Base-by-base conservation (phyloP, 2,329 filamentous ascomycete species). In the Diaporthe aspalathi region DNA sequence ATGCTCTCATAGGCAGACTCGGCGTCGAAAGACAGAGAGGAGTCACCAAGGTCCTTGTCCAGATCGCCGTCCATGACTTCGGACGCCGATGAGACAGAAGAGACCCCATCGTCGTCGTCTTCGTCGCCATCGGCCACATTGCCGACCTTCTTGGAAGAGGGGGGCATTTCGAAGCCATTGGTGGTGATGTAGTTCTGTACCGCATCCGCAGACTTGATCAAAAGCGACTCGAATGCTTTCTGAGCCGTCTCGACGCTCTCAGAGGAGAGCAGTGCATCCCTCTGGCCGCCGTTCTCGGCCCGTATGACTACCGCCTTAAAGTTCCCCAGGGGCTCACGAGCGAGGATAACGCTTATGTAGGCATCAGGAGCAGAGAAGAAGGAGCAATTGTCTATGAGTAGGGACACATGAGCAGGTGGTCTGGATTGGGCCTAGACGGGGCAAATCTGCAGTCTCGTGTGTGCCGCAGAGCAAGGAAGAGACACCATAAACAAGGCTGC, bases 201-300 rank as follows among this genome's bases (percentile, higher is more conserved):
- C n/a, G 79, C 80, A 52, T 81, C 79, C n/a, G 82, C 81, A 12
- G 82, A 81, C 72, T 79, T 80, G 56, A 74, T 71, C 71, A 83
- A 80, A n/a, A 84, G 80, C 20, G 76, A 71, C 65, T 80, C 78
- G 7, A 84, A 74, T 12, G 82, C 82, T 5, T 78, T 77, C 27
- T 77, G 69, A 9, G 78, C 70, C 20, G 79, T 77, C 20, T 71
- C 56, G 8, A 75, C 80, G 1, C 78, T 74, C 24, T 79, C 81
- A n/a, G 78, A 79, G 14, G 65, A 66, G 20, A 73, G 16, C 12
- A 84, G 74, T 17, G 81, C 72, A 22, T 74, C 76, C 32, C 75
- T 74, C 16, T 79, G 79, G 38, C 74, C 73, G 56, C 76, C 75
- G 70, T 74, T 60, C 43, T 76, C 73, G 49, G 71, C 57, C 47